Conservation (phyloP, 192 early-diverging fungal species). For the Backusella morwellensis region DNA sequence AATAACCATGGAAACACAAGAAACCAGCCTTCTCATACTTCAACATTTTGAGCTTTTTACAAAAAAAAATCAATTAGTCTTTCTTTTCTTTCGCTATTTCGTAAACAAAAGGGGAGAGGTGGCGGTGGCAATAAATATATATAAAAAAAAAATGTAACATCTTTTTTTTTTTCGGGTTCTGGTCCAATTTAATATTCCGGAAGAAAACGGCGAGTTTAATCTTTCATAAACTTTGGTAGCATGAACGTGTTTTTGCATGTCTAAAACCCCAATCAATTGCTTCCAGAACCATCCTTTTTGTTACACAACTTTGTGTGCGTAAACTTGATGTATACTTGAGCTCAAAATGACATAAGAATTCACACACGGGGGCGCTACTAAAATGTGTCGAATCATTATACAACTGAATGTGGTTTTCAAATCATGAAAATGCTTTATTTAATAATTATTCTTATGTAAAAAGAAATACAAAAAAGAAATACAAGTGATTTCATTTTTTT, state of each 20-base stretch:
- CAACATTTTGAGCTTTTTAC: too few species aligned
- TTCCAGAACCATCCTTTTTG: neutral
- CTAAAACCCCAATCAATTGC: neutral
- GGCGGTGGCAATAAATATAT: neutral
- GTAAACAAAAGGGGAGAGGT: neutral
- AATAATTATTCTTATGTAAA: neutral
- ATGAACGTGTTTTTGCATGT: neutral
- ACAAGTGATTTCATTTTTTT: neutral
- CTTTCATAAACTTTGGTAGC: neutral
- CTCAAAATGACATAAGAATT: neutral
- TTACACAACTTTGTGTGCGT: neutral
- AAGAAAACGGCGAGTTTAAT: neutral
- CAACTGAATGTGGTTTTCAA: neutral
- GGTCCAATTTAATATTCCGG: neutral
- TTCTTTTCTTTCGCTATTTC: neutral
- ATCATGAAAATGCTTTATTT: neutral
- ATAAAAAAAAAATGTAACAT: neutral
- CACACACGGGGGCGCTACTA: neutral
- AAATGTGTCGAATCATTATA: neutral
- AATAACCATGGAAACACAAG: too few species aligned
- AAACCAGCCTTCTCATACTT: too few species aligned
- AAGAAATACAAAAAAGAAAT: neutral
- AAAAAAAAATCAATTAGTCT: neutral
- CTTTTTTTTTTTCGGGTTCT: neutral
- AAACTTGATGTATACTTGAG: neutral